Evolutionary conservation across 2,329 filamentous ascomycete genomes (phyloP).

Genomic region (Bipolaris gigantea): DNA sequence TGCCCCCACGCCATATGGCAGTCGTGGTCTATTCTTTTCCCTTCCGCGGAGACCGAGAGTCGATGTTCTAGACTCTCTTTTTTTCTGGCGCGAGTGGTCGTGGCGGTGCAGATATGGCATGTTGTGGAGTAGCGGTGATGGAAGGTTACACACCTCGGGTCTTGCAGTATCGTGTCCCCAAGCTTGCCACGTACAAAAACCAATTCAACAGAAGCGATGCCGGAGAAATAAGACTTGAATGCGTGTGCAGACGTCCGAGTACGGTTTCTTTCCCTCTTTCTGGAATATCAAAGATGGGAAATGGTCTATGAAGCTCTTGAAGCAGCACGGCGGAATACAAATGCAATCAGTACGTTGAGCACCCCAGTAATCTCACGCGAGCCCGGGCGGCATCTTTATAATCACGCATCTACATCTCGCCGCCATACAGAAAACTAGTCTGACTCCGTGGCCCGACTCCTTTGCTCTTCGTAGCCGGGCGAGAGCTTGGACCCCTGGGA

Average conservation of each 20-base stretch:
- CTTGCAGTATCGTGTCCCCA: neutral
- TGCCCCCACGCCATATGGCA: neutral
- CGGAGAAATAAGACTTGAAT: neutral
- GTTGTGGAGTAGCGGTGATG: neutral
- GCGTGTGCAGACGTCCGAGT: neutral
- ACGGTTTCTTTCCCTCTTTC: neutral
- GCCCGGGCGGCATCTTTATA: neutral
- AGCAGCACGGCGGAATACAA: neutral
- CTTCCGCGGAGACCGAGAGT: neutral
- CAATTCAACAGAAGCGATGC: neutral
- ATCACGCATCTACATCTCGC: neutral
- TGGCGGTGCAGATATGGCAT: neutral
- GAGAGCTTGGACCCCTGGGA: neutral
- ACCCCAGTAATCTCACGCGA: neutral
- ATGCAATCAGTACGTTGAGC: neutral
- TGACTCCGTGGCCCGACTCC: neutral
- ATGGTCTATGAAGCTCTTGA: neutral
- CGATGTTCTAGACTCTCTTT: neutral
- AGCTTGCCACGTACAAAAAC: neutral
- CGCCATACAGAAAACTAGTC: neutral
- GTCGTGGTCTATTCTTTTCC: neutral
- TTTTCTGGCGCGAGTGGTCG: neutral
- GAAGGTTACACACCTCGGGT: neutral
- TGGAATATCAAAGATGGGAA: neutral
- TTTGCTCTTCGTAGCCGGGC: neutral